phyloP scores from a whole-genome alignment of 2,329 filamentous ascomycete species.

The Cladosporium sp. region DNA sequence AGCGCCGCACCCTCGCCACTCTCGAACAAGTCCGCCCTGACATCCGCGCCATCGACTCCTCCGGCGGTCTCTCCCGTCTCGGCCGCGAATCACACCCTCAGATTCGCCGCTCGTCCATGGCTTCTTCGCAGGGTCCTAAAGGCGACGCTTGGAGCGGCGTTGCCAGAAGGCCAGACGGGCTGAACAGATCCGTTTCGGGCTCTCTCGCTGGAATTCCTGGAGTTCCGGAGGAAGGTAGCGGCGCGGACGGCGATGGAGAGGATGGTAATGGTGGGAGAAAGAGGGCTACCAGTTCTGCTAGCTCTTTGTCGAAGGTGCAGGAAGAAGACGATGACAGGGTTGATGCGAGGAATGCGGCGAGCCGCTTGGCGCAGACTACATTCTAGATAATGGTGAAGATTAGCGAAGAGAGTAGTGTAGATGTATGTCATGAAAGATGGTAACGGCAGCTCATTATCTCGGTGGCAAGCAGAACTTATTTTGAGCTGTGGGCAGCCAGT shows the following conservation, averaged over 20 bases:
- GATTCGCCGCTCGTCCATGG: conserved; percentile 73
- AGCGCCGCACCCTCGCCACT: conserved; percentile 85
- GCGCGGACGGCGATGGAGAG: conserved; percentile 48
- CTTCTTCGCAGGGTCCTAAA: conserved; percentile 89
- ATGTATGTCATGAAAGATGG: conserved; percentile 4
- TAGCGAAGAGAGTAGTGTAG: background rate
- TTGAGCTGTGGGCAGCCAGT: background rate
- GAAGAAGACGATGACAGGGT: conserved; percentile 92
- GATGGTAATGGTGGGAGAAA: conserved; percentile 49
- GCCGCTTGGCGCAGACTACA: conserved; percentile 87
- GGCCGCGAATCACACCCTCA: conserved; percentile 85
- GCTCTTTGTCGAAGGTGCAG: conserved; percentile 60
- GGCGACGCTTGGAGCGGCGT: conserved; percentile 99
- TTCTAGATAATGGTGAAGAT: conserved; percentile 56
- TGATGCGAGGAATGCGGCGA: conserved; percentile 93
- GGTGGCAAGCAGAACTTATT: background rate
- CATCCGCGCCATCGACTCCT: conserved; percentile 87
- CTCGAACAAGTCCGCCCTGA: conserved; percentile 93
- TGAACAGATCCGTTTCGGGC: conserved; percentile 74
- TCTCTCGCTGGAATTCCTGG: conserved; percentile 59
- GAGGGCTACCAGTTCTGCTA: conserved; percentile 50
- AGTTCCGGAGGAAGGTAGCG: conserved; percentile 58
- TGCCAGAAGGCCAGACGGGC: conserved; percentile 75
- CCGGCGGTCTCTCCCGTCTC: conserved; percentile 83
- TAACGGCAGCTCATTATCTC: background rate